phyloP scores from a whole-genome alignment of 2,329 filamentous ascomycete species.

The Fusarium buharicum region DNA sequence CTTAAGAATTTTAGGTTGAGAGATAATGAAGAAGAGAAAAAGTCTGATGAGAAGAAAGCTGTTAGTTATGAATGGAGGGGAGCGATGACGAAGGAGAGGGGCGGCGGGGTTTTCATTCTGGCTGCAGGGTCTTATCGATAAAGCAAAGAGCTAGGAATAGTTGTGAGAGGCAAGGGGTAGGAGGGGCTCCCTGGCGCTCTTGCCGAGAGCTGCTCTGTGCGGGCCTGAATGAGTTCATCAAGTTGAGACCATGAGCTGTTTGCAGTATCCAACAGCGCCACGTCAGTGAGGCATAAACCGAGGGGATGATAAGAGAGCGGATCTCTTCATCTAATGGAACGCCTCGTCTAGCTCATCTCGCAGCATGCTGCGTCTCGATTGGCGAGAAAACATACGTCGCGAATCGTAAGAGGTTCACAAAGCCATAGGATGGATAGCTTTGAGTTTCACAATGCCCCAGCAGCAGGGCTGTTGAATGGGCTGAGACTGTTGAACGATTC shows the following conservation, averaged over 20 bases:
- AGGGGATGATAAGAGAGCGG: slow-evolving; percentile 35
- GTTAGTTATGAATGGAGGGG: slow-evolving; percentile 40
- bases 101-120: slow-evolving; percentile 42
- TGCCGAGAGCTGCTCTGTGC: slow-evolving; percentile 37
- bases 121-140: slow-evolving; percentile 42
- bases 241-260: slow-evolving; percentile 39
- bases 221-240: slow-evolving; percentile 41
- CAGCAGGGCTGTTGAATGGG: slow-evolving; percentile 27
- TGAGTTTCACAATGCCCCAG: slow-evolving; percentile 18
- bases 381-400: slow-evolving; percentile 29
- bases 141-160: slow-evolving; percentile 16
- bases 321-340: slow-evolving; percentile 28
- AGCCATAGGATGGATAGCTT: slow-evolving; percentile 15
- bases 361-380: slow-evolving; percentile 37
- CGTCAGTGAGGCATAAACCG: slow-evolving; percentile 41
- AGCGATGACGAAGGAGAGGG: slow-evolving; percentile 38
- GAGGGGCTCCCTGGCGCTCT: slow-evolving; percentile 30
- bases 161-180: slow-evolving; percentile 33
- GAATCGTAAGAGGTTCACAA: slow-evolving; percentile 24
- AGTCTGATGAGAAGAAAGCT: slow-evolving; percentile 41
- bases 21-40: slow-evolving; percentile 20
- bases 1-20: slow-evolving; percentile 31
- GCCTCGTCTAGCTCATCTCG: slow-evolving; percentile 35
- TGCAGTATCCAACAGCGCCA: slow-evolving; percentile 36
- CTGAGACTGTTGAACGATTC: slow-evolving; percentile 37